Base-by-base conservation (phyloP, 495 filamentous ascomycete genomes). In the Massariosphaeria phaeospora region DNA sequence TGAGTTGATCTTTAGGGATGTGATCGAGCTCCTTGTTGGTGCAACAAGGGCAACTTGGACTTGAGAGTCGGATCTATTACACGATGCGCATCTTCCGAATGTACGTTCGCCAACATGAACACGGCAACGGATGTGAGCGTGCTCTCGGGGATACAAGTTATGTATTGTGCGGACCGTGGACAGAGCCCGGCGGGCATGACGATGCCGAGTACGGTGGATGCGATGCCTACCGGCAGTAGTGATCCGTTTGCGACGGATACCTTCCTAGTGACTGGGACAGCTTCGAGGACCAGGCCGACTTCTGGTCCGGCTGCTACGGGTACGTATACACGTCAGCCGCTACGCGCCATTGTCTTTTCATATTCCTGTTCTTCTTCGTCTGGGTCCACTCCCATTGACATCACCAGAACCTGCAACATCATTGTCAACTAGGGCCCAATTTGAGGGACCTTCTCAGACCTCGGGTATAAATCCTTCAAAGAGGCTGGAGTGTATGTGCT, bases 11-110 rank as follows among this genome's bases (percentile, higher is more conserved):
- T 27, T 1, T 18, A 56, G 52, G 52, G 52, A 11, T 56, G 52
- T 25, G 52, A 56, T 15, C 21, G 18, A 23, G 20, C 52, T 6
- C 15, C 23, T 31, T 56, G 52, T 27, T 56, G 52, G 52, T 56
- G 52, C 45, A 56, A 56, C 34, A 56, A 56, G 18, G 45, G 27
- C 44, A 56, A 56, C 17, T 35, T 56, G 15, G 52, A 56, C 25
- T 38, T 56, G 2, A 33, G 52, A 33, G 33, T 56, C 4, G n/a
- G n/a, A 5, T 41, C 21, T 1, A 20, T 46, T 3, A 42, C 20
- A 13, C 5, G 44, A 24, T 56, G 52, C 27, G 52, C 52, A 11
- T 42, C 52, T 36, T 26, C 17, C 0, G 1, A 5, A 24, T 56
- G 52, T 18, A 56, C 52, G 9, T 56, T 41, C 21, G 33, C 31